Evolutionary conservation across 177 flowering plant species (phyloP), one percentile per base, ranked within the genome.

Genomic region (Tripterygium wilfordii): DNA sequence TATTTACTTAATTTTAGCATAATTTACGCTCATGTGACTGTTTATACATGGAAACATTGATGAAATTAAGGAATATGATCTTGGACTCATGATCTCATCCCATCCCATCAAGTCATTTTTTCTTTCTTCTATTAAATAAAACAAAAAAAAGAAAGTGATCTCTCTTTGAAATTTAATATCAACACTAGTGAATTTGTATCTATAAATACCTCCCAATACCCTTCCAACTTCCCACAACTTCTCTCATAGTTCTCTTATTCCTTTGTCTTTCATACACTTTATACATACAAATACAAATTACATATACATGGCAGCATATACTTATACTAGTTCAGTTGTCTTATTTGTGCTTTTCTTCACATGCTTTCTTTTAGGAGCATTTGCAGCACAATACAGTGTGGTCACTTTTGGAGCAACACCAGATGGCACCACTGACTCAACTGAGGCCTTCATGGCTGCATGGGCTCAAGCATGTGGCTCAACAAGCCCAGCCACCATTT

Each of bases 401-500:
- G 50, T 58, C 1, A 54, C 32, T 31, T 64, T 53, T 1, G 85
- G 89, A 0, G 85, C 89, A 38, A 72, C 38, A 43, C 51, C 72
- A 0, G 71, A 67, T 26, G 83, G 75, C 24, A 45, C 19, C 29
- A 67, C 73, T 4, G 78, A 77, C 51, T 68, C 80, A 0, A 62
- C 75, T 35, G 33, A 48, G 15, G 58, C 85, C 9, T 75, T 82
- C 48, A 40, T 63, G 9, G 36, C 28, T 4, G 78, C 85, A 8
- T 82, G 89, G 89, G 16, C 55, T 3, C 19, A 48, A 0, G 82
- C 85, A 4, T 82, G 89, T 39, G 54, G 14, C 37, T 66, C 80
- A 0, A 0, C 43, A 4, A 25, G 2, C 0, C 57, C 85, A 0
- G 49, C 75, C 10, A 55, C 56, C 1, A 49, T 82, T 17, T 58